Conservation (phyloP, 2,329 filamentous ascomycete genomes). For the Xylariaceae sp. region DNA sequence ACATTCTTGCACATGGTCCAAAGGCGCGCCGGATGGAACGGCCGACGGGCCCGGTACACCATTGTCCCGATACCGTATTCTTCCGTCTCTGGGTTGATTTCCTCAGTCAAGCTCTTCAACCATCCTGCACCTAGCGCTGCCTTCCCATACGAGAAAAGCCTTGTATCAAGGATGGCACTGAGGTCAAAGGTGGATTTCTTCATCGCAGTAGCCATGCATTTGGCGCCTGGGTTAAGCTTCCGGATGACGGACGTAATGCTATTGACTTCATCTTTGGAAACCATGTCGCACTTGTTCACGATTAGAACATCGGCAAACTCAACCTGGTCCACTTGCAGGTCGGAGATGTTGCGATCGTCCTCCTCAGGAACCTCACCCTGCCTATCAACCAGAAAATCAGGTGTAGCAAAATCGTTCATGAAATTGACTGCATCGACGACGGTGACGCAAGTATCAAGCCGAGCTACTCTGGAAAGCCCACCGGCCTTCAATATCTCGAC, state of each 20-base stretch:
- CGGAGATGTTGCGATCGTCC: conserved; percentile 69
- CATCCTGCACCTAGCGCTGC: conserved; percentile 64
- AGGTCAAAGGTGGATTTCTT: conserved; percentile 45
- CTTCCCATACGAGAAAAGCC: conserved; percentile 59
- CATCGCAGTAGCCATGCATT: conserved; percentile 55
- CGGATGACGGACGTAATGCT: conserved; percentile 51
- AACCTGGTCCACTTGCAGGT: conserved; percentile 73
- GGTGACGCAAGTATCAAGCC: conserved; percentile 67
- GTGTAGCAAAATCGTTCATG: conserved; percentile 67
- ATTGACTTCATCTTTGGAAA: conserved; percentile 33
- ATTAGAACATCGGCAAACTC: conserved; percentile 73
- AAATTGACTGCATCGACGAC: conserved; percentile 72
- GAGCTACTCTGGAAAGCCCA: conserved; percentile 61
- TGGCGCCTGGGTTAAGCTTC: conserved; percentile 63
- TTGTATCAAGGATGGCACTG: conserved; percentile 60
- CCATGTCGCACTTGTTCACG: conserved; percentile 66
- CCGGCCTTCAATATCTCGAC: conserved; percentile 40
- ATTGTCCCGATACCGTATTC: conserved; percentile 71
- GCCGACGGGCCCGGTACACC: conserved; percentile 58
- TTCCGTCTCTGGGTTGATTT: conserved; percentile 68
- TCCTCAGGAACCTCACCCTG: conserved; percentile 57
- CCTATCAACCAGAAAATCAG: conserved; percentile 61
- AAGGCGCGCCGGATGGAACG: conserved; percentile 45
- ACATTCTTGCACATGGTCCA: conserved; percentile 43
- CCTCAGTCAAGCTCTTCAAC: conserved; percentile 65